These are phyloP conservation scores for Phytopythium helicoides DNA, from an alignment of 352 stramenopile genomes.

Conservation along the genomic window DNA sequence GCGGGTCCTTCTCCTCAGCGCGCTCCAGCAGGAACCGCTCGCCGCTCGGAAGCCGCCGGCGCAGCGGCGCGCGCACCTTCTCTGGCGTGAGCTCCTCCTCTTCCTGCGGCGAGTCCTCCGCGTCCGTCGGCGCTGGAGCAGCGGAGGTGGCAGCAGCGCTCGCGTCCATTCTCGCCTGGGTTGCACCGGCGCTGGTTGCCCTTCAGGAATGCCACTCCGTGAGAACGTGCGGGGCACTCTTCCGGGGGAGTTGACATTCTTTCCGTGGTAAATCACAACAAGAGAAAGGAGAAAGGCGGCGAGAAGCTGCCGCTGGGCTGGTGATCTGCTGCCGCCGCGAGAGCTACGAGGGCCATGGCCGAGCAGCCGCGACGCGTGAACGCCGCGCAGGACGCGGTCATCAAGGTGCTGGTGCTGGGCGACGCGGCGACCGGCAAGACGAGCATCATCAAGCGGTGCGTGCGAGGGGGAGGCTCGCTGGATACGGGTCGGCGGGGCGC, in stretches of 20 bases:
- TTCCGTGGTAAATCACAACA: no score
- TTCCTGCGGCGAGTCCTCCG: background rate
- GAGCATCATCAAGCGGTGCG: constrained; percentile 91
- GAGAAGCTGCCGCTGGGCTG: no score
- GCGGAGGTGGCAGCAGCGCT: background rate
- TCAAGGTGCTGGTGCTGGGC: constrained; percentile 91
- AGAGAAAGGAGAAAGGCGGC: no score
- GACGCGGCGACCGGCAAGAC: constrained; percentile 92
- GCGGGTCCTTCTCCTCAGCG: constrained; percentile 21
- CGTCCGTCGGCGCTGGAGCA: background rate
- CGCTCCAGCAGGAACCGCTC: constrained; percentile 14
- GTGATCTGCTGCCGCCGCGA: no score
- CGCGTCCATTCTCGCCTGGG: background rate
- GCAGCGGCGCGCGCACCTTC: constrained; percentile 1
- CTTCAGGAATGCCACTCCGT: constrained; percentile 1
- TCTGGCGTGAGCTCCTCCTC: background rate
- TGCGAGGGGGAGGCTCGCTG: background rate
- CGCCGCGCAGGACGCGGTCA: constrained; percentile 84
- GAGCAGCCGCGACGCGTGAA: constrained; percentile 53
- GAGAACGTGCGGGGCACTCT: no score
- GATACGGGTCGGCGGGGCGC: no score
- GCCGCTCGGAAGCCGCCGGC: constrained; percentile 28
- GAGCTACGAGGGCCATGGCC: constrained; percentile 30
- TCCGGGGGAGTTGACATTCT: no score
- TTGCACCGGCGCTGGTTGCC: no score